Base-by-base conservation (phyloP, 768 basidiomycete genomes). In the Tricholomella constricta region DNA sequence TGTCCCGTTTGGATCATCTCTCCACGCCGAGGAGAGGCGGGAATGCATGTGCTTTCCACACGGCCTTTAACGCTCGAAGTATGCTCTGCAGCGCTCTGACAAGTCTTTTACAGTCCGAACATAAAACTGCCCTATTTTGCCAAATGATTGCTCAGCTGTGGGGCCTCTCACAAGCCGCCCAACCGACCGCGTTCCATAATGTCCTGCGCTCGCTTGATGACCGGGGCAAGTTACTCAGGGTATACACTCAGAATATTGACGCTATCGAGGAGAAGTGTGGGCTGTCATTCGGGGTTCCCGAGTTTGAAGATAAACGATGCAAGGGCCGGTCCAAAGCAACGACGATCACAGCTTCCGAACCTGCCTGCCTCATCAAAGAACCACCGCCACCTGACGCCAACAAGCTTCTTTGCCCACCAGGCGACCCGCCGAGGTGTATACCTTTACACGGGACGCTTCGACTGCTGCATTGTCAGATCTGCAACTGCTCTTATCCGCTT, bases 201-300 rank as follows among this genome's bases (percentile, higher is more conserved):
- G 72, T 90, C 22, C 82, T 96, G 26, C 86, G 86, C 37, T 64
- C 78, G 26, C 82, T 95, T 26, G 91, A 95, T 62, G 79, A 86
- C 55, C 78, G 85, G 32, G 88, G 89, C 3, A 80, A 81, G 55
- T 81, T 96, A 3, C 78, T 94, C 32, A 80, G 94, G 22, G 90
- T 93, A 2, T 96, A 95, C 69, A 94, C 94, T 0, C 94, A 96
- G 74, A 95, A 96, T 70, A 95, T 95, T 54, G 94, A 96, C 66
- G 86, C 85, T 22, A 84, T 96, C 36, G 94, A 96, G 65, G 76
- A 76, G 54, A 93, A 92, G 66, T 87, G 82, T n/a, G 94, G 94
- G 3, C 79, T 96, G 9, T 84, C 87, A 1, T 90, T 91, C 55
- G 92, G 93, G n/a, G 78, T 94, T 10, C 91, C 92, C 22, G 80